These are phyloP conservation scores for Anisodus acutangulus DNA, from an alignment of 257 asterid genomes.

Conservation along the genomic window DNA sequence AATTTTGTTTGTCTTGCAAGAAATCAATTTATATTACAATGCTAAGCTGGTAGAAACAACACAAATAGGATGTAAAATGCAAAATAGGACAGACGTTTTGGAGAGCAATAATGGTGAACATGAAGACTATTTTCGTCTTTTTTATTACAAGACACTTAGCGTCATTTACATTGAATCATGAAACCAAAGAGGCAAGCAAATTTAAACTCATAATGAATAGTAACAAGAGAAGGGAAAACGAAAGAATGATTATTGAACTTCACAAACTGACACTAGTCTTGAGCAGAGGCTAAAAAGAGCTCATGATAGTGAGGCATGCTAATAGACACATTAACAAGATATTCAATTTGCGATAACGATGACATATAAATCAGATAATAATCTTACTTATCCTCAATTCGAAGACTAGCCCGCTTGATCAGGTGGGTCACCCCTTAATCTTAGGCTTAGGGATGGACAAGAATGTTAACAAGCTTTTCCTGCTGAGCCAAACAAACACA, in stretches of 20 bases:
- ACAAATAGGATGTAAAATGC: neutral
- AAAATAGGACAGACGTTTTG: neutral
- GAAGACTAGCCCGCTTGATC: neutral
- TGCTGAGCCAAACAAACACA: constrained; percentile 86
- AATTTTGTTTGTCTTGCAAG: neutral
- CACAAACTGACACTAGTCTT: neutral
- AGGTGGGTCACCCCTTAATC: neutral
- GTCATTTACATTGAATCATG: neutral
- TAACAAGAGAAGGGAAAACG: neutral
- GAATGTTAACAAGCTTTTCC: constrained; percentile 61
- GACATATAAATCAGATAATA: neutral
- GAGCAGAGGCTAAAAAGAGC: neutral
- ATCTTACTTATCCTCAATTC: neutral
- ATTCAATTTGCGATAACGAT: neutral
- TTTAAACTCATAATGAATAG: neutral
- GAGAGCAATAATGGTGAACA: neutral
- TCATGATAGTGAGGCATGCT: neutral
- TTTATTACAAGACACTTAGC: neutral
- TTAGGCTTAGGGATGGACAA: neutral
- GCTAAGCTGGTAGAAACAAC: neutral
- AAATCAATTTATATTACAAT: neutral
- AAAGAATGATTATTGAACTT: neutral
- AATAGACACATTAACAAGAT: neutral
- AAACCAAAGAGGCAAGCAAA: neutral
- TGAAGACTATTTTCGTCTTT: neutral